These are phyloP conservation scores for Podospora australis DNA, from an alignment of 495 filamentous ascomycete species.

Conservation along the genomic window DNA sequence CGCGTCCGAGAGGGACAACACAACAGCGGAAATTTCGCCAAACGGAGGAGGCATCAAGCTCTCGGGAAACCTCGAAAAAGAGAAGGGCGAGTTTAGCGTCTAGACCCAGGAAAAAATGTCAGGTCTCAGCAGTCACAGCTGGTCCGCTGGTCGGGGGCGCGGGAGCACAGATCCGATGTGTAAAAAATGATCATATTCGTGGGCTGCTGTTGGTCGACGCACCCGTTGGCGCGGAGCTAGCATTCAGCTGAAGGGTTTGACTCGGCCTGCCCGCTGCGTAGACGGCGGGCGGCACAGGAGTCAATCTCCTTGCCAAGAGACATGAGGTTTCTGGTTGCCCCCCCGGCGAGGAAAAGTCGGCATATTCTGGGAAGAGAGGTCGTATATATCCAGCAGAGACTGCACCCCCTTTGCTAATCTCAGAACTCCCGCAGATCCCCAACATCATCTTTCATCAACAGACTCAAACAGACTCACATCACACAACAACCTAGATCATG, in stretches of 20 bases:
- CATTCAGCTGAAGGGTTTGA: not conserved
- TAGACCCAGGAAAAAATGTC: not conserved
- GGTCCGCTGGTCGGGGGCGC: too few relatives aligned
- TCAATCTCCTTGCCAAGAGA: not conserved
- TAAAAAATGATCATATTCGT: not conserved
- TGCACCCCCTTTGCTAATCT: not conserved
- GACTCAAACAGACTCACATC: not conserved
- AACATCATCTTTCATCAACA: not conserved
- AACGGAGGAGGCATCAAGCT: constrained; percentile 1
- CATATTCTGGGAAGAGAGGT: not conserved
- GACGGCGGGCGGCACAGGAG: not conserved
- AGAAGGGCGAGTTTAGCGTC: not conserved
- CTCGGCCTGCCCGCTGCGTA: not conserved
- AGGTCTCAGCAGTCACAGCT: too few relatives aligned
- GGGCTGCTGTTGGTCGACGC: not conserved
- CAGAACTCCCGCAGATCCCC: not conserved
- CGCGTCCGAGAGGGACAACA: not conserved
- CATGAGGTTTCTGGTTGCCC: not conserved
- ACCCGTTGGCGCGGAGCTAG: constrained; percentile 3
- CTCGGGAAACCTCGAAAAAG: too few relatives aligned
- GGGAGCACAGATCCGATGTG: too few relatives aligned
- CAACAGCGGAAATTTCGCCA: not conserved
- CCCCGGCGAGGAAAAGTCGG: not conserved
- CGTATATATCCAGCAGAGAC: not conserved
- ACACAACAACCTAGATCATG: constrained; percentile 4